A percentile compares a stretch with the other conserved stretches of the same genome.
These are phyloP conservation scores for Leishmania guyanensis DNA, from an alignment of 208 protist species.

Conservation along the genomic window DNA sequence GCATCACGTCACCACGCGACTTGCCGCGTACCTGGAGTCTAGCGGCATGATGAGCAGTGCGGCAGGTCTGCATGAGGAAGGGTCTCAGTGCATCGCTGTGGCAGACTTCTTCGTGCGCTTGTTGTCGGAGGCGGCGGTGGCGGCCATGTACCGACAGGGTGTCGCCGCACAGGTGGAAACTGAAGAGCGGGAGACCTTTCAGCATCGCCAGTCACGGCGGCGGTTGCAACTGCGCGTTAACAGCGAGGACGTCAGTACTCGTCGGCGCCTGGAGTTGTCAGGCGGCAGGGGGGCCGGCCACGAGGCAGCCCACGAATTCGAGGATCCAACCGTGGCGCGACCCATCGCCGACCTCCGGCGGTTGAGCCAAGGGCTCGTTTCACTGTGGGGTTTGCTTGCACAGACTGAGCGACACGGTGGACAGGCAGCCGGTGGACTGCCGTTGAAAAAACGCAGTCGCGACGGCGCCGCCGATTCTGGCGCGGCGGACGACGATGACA, in stretches of 20 bases:
- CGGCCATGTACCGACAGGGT: conserved; percentile 47
- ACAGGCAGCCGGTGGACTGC: no score
- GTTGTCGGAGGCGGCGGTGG: conserved; percentile 47
- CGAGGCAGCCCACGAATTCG: neutral
- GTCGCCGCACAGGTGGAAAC: conserved; percentile 27
- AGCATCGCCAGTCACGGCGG: conserved; percentile 12
- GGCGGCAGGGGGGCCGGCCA: neutral
- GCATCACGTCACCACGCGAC: conserved; percentile 10
- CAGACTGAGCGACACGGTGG: no score
- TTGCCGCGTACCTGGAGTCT: conserved; percentile 21
- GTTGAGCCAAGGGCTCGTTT: no score
- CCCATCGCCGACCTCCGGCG: conserved; percentile 24
- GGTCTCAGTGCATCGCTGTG: neutral
- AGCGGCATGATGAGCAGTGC: neutral
- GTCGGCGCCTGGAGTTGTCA: neutral
- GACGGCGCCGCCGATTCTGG: no score
- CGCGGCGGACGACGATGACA: no score
- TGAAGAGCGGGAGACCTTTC: conserved; percentile 34
- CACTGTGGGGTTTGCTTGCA: no score
- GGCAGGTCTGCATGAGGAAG: neutral
- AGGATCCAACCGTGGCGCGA: conserved; percentile 12
- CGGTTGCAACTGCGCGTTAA: conserved; percentile 12
- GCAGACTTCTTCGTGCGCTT: conserved; percentile 29
- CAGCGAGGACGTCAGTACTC: no score
- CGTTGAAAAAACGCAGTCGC: no score